phyloP scores from a whole-genome alignment of 306 rosid species.

The Rubus parviflorus region DNA sequence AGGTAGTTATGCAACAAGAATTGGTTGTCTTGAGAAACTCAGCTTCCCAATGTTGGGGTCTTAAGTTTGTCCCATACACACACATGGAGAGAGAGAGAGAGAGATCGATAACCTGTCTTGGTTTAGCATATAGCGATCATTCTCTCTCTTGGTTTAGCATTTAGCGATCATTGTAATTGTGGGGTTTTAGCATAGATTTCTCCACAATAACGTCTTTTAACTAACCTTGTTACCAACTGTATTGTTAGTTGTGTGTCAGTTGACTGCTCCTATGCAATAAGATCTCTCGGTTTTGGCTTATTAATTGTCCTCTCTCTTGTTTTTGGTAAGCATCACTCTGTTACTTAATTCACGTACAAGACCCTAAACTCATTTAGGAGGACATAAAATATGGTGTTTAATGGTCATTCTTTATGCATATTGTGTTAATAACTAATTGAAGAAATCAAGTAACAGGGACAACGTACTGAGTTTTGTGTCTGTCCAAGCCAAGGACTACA shows the following conservation, averaged over 20 bases:
- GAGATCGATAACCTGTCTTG: background rate
- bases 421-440: background rate
- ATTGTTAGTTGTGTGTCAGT: too few species aligned
- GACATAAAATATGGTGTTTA: background rate
- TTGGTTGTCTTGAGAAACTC: constrained; percentile 4
- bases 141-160: background rate
- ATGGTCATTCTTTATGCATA: background rate
- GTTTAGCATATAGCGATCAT: background rate
- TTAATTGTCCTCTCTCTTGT: background rate
- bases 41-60: too few species aligned
- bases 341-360: background rate
- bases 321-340: background rate
- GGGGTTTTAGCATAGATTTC: background rate
- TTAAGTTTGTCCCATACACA: too few species aligned
- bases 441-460: background rate
- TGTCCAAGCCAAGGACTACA: background rate
- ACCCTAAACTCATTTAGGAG: background rate
- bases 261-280: too few species aligned
- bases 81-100: too few species aligned
- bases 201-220: constrained; percentile 1
- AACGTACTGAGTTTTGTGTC: too few species aligned
- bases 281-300: background rate
- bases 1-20: constrained; percentile 5
- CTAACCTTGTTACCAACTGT: background rate
- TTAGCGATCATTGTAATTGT: background rate